Evolutionary conservation across 2,329 filamentous ascomycete genomes (phyloP).

Genomic region (Aspergillus sp.): DNA sequence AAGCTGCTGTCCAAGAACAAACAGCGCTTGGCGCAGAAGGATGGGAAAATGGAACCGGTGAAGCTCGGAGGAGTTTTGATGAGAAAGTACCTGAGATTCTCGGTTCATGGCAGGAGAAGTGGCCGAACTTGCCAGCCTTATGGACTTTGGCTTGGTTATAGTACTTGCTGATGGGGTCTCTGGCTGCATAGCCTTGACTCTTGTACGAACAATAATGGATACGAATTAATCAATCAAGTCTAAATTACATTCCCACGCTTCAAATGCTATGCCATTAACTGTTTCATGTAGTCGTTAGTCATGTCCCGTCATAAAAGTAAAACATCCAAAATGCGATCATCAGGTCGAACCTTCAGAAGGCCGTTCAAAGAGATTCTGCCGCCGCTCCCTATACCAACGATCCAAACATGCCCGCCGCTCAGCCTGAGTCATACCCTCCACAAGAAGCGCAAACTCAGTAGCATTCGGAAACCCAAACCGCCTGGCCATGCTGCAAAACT

Average conservation of each 20-base stretch:
- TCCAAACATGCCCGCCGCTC: slow-evolving; percentile 76
- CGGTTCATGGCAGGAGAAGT: slow-evolving; percentile 89
- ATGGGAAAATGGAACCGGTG: slow-evolving; percentile 69
- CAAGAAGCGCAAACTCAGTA: slow-evolving; percentile 82
- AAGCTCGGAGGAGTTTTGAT: slow-evolving; percentile 76
- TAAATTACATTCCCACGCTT: not conserved
- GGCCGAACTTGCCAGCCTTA: slow-evolving; percentile 84
- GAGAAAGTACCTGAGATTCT: slow-evolving; percentile 90
- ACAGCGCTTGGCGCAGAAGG: slow-evolving; percentile 61
- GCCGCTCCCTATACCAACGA: slow-evolving; percentile 71
- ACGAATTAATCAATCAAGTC: not conserved
- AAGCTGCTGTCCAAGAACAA: slow-evolving; percentile 74
- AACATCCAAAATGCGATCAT: not conserved
- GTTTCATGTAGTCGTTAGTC: not conserved
- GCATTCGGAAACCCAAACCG: slow-evolving; percentile 73
- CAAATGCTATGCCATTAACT: not conserved
- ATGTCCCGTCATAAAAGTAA: not conserved
- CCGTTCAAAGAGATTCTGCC: slow-evolving; percentile 44
- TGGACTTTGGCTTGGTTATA: slow-evolving; percentile 97
- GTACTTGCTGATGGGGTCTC: not conserved
- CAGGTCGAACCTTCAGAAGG: not conserved
- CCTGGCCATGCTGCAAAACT: slow-evolving; percentile 88
- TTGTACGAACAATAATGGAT: not conserved
- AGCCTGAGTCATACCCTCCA: slow-evolving; percentile 87
- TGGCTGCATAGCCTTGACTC: not conserved